Evolutionary conservation across 371 early-diverging fungal species (phyloP), one percentile per base, ranked within the genome.

Genomic region (Blastocladiella emersonii): DNA sequence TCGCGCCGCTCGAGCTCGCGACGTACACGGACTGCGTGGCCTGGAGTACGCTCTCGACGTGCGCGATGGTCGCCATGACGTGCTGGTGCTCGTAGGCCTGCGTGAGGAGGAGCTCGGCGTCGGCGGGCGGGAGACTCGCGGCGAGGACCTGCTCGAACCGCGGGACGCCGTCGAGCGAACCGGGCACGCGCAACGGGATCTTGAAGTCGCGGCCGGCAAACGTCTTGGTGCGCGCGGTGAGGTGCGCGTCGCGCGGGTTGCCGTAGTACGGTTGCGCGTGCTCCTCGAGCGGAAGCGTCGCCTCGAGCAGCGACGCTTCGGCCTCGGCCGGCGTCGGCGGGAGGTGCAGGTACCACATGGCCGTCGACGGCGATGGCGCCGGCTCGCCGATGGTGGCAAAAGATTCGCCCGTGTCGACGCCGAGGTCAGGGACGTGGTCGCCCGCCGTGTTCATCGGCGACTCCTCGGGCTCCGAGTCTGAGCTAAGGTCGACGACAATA

Each of bases 191-290:
- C 7, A 7, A 37, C 13, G 75, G 59, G 27, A 81, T 32, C 21
- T 70, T 68, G 44, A 85, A 79, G 32, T 80, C 79, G 57, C 75
- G 76, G 1, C 80, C 83, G 7, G 79, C 71, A 69, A 81, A 84
- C 1, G 72, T 68, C 34, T 78, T 78, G 17, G 71, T 65, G 25
- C 63, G 69, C 5, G 67, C 64, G 0, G 87, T 83, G 1, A 75
- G 74, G 66, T 89, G 83, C 0, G 62, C 63, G 5, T 75, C 78
- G 3, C 59, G 39, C 0, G 70, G 61, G 41, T 83, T 73, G 15
- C 82, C 79, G 61, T 79, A 90, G 39, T 72, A 79, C 0, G 92
- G 89, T 39, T 78, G 79, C 34, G 71, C 72, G 48, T 88, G 82
- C 0, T 74, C 65, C 7, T 74, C 65, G 35, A 71, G 68, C 0